Evolutionary conservation across 2,329 filamentous ascomycete genomes (phyloP), one percentile per base, ranked within the genome.

Genomic region (Fusarium compactum): DNA sequence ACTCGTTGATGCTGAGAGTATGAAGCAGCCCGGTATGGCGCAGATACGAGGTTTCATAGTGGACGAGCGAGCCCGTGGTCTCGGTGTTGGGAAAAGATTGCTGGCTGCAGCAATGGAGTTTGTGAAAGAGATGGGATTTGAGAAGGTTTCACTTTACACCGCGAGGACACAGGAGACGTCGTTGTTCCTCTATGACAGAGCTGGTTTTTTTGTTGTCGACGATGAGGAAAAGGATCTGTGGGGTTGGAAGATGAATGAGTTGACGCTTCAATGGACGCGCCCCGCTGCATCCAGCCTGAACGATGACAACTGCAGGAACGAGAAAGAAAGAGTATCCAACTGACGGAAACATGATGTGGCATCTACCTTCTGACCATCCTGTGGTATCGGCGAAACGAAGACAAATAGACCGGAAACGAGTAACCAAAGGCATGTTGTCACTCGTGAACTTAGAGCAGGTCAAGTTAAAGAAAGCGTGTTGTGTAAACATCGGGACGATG

Each of bases 21-120:
- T 71, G 11, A 40, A 54, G 5, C 34, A 45, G 1, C 43, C 56
- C 0, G 57, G 46, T 1, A 65, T 56, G 6, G 68, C 68, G 2
- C 68, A 71, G 5, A 71, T 70, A 11, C 59, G 68, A 1, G 68
- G 67, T 0, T 71, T 70, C 4, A 71, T 70, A 6, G 68, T 70
- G 4, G 68, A 70, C 30, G 55, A 71, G 14, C 32, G 67, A 30
- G 64, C 38, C 1, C 67, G 68, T 3, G 63, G 68, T 1, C 20
- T 71, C 12, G 68, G 68, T 0, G 60, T 62, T 6, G 68, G 68
- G 6, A 69, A 40, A 20, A 48, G 41, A 1, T 27, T 70, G 4
- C n/a, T 70, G 10, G 38, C 20, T 4, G 29, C 51, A 1, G 68
- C 68, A 0, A 71, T 70, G 68, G 64, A 65, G 1, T 70, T 69